Evolutionary conservation across 2,329 filamentous ascomycete genomes (phyloP).

Genomic region (Aspergillus pseudotamarii): DNA sequence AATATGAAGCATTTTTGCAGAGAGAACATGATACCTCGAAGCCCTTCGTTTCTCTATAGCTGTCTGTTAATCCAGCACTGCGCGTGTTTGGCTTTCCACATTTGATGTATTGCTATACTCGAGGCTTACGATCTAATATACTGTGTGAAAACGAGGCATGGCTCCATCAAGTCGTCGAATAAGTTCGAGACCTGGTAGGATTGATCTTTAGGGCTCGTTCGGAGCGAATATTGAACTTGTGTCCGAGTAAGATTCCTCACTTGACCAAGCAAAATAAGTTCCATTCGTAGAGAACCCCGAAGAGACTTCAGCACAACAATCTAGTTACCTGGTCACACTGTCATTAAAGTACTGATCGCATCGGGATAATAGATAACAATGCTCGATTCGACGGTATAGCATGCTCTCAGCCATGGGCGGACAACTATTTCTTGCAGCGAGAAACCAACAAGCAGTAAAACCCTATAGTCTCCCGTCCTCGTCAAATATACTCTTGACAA

Average conservation of each 20-base stretch:
- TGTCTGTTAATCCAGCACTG: neutral
- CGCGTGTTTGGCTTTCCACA: neutral
- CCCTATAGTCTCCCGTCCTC: neutral
- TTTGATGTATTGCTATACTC: neutral
- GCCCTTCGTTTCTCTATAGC: neutral
- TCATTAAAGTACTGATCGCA: neutral
- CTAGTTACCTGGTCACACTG: too few species aligned
- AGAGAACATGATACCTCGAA: neutral
- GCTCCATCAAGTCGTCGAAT: neutral
- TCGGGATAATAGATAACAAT: neutral
- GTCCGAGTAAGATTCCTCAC: neutral
- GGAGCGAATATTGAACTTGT: neutral
- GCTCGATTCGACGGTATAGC: neutral
- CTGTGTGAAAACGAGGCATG: neutral
- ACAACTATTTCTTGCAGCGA: neutral
- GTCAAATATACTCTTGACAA: neutral
- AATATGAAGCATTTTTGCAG: neutral
- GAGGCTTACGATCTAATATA: neutral
- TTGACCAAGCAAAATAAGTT: neutral
- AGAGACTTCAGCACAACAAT: neutral
- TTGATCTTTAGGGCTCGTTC: neutral
- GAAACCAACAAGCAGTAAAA: neutral
- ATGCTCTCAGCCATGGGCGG: neutral
- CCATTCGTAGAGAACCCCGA: neutral
- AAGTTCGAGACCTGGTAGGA: neutral